phyloP scores from a whole-genome alignment of 1,139 yeast species.

The Scheffersomyces titani region DNA sequence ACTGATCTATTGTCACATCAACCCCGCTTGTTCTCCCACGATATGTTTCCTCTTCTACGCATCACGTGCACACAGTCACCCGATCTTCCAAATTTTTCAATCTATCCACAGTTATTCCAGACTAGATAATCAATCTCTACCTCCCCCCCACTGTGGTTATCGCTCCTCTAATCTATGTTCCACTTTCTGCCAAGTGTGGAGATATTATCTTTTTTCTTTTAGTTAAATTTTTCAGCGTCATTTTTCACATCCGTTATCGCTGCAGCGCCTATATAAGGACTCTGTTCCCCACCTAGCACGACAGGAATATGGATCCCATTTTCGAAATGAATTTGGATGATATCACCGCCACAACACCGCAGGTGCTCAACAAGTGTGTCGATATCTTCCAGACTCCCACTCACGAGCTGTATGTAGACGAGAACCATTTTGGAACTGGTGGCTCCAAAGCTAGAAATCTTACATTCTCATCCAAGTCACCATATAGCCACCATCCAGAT shows the following conservation, averaged over 20 bases:
- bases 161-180: background rate
- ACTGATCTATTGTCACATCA: background rate
- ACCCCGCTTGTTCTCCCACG: background rate
- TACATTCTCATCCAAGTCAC: background rate
- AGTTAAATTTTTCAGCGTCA: background rate
- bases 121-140: background rate
- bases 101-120: background rate
- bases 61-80: background rate
- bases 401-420: conserved; percentile 15
- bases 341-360: conserved; percentile 24
- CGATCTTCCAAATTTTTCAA: background rate
- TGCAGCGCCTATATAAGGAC: background rate
- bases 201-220: background rate
- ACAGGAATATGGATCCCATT: conserved; percentile 4
- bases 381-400: conserved; percentile 24
- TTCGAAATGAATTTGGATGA: conserved; percentile 14
- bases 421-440: background rate
- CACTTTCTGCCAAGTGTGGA: background rate
- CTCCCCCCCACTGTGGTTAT: background rate
- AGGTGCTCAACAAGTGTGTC: conserved; percentile 31
- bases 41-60: background rate
- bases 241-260: background rate
- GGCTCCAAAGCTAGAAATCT: background rate
- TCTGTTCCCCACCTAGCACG: background rate
- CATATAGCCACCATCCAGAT: conserved; percentile 31